Base-by-base conservation (phyloP, 345 rosid genomes). In the Streptanthus diversifolius region DNA sequence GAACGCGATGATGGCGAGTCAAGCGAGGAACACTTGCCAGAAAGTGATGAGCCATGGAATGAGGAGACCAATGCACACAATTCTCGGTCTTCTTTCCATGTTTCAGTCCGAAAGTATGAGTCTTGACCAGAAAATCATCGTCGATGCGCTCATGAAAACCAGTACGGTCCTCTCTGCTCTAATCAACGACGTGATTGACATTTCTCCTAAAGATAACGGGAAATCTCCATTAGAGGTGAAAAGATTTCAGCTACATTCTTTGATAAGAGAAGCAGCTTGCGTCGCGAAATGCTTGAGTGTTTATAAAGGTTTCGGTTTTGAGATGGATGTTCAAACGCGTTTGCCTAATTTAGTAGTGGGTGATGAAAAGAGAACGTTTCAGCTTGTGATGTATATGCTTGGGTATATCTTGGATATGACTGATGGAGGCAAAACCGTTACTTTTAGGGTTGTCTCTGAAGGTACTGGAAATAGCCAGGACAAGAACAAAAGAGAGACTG, bases 11-110 rank as follows among this genome's bases (percentile, higher is more conserved):
- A 91, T 93, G 98, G 98, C 98, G 8, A 89, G 89, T 77, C 88
- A 85, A 80, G 95, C 97, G 0, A 86, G 95, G 79, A 83, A 86
- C 77, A 86, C 96, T 25, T 91, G 91, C 80, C 97, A 93, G 75
- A 93, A 91, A 80, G 97, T 93, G 63, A 91, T 91, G 97, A 91
- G 96, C 71, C 85, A 88, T 58, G 98, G 97, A 55, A 89, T 91
- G 93, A 89, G 88, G 81, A 85, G 95, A 76, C 98, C 98, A 10
- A 91, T 93, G 96, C 92, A 93, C 80, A 86, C 97, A 8, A 87
- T 93, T 27, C 73, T 85, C 80, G 98, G 98, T 71, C 84, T 93
- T 19, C 91, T 93, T 54, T 91, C 98, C 0, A 84, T 93, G 83
- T 83, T 86, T 74, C 88, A 85, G 63, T 83, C 82, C 0, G 91